These are phyloP conservation scores for Moelleriella libera DNA, from an alignment of 2,329 filamentous ascomycete species.

Conservation along the genomic window DNA sequence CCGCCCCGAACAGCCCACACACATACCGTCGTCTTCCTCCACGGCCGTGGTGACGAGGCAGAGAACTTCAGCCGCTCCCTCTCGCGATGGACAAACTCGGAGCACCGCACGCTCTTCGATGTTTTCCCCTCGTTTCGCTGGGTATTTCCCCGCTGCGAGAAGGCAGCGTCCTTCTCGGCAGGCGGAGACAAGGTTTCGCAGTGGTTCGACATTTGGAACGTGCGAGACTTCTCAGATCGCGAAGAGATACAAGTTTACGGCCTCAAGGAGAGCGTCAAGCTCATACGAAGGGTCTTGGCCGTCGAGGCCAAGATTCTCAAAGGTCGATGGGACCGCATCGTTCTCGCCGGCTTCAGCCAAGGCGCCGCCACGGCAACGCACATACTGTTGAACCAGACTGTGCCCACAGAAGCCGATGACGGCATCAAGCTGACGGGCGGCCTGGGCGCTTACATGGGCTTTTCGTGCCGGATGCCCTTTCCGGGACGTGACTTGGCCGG, in stretches of 20 bases:
- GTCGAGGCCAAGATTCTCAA: slow-evolving; percentile 20
- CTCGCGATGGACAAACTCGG: slow-evolving; percentile 15
- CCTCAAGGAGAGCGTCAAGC: slow-evolving; percentile 20
- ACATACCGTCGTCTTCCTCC: slow-evolving; percentile 30
- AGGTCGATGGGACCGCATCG: slow-evolving; percentile 21
- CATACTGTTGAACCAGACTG: slow-evolving; percentile 19
- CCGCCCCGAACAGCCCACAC: slow-evolving; percentile 12
- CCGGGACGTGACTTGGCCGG: slow-evolving; percentile 13
- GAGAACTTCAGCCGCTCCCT: slow-evolving; percentile 17
- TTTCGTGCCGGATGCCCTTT: slow-evolving; percentile 23
- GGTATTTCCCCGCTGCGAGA: slow-evolving; percentile 27
- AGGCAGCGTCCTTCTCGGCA: background rate
- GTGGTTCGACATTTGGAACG: slow-evolving; percentile 35
- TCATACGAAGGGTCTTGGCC: slow-evolving; percentile 17
- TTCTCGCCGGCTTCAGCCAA: slow-evolving; percentile 32
- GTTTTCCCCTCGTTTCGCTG: slow-evolving; percentile 30
- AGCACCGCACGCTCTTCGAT: slow-evolving; percentile 18
- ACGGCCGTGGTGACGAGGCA: slow-evolving; percentile 27
- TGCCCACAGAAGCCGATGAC: slow-evolving; percentile 6
- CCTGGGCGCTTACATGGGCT: slow-evolving; percentile 21
- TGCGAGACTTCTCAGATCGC: slow-evolving; percentile 14
- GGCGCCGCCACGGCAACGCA: slow-evolving; percentile 26
- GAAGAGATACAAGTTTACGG: slow-evolving; percentile 28
- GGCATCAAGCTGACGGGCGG: background rate
- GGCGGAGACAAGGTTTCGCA: slow-evolving; percentile 16